Percentiles rank a stretch among this genome's conserved stretches.
phyloP scores from a whole-genome alignment of 202 grass and related monocot genomes.

The Bolboschoenoplectus hybrid region DNA sequence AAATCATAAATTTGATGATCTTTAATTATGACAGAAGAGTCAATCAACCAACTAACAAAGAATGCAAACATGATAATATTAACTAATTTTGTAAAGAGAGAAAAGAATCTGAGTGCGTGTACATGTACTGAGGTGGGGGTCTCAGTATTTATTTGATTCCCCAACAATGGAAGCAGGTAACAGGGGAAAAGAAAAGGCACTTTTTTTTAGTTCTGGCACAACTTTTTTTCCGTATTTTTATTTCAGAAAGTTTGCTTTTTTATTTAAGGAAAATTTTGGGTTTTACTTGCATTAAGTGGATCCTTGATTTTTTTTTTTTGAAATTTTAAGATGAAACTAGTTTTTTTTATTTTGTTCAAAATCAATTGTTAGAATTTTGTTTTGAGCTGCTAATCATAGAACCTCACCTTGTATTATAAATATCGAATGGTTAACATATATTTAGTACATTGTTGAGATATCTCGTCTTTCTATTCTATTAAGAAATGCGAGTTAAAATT shows the following conservation, averaged over 20 bases:
- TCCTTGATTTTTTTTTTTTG: no score
- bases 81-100: background rate
- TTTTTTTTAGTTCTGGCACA: conserved; percentile 1
- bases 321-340: no score
- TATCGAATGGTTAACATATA: no score
- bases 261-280: background rate
- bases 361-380: no score
- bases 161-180: background rate
- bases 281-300: no score
- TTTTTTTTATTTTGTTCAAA: no score
- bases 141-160: background rate
- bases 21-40: background rate
- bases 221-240: background rate
- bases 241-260: background rate
- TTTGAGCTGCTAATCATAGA: no score
- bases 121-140: background rate
- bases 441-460: no score
- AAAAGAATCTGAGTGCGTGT: background rate
- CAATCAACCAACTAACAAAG: background rate
- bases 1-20: no score
- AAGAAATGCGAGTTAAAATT: no score
- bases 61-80: background rate
- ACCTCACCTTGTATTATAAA: no score
- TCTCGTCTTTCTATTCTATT: no score
- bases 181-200: background rate